Conservation (phyloP, 176 grass and related monocot genomes). For the barley (Hordeum vulgare) region MorexV3_pseudomolecules_assembly NC_058519.1:542181357-542181856, state of each 20-base stretch:
- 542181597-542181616: constrained; percentile 67
- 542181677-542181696: background rate
- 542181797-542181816: constrained; percentile 3
- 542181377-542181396: background rate
- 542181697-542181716: constrained; percentile 18
- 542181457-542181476: background rate
- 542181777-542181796: constrained; percentile 71
- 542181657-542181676: constrained; percentile 24
- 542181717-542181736: constrained; percentile 65
- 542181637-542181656: constrained; percentile 86
- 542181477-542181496: constrained; percentile 33
- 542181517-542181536: constrained; percentile 70
- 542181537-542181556: constrained; percentile 47
- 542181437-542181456: background rate
- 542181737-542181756: constrained; percentile 91
- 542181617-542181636: constrained; percentile 84
- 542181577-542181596: background rate
- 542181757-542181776: constrained; percentile 93
- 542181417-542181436: no score
- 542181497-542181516: constrained; percentile 67
- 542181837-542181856: constrained; percentile 16
- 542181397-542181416: no score
- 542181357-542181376: background rate
- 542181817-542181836: background rate
- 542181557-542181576: constrained; percentile 7